Evolutionary conservation across 192 early-diverging fungal species (phyloP).

Genomic region (Mortierella antarctica): DNA sequence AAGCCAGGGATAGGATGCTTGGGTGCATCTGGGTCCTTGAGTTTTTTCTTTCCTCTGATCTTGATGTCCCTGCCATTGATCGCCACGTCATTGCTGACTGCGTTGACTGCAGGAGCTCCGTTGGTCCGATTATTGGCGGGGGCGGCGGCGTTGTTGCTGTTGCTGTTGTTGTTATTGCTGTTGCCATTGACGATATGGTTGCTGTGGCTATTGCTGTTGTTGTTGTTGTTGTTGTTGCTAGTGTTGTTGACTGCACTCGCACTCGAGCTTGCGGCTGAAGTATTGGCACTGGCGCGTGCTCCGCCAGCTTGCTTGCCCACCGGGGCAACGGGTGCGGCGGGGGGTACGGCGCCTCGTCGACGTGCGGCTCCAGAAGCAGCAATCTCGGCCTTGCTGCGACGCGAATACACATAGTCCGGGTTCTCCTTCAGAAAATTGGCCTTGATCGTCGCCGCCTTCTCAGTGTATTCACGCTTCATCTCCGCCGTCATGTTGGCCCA

Average conservation of each 20-base stretch:
- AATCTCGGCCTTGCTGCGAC: conserved; percentile 68
- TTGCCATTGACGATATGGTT: background rate
- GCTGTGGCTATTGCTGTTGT: conserved; percentile 6
- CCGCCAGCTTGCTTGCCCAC: conserved; percentile 31
- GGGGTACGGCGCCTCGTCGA: conserved; percentile 21
- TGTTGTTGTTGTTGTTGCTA: background rate
- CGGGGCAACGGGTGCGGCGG: background rate
- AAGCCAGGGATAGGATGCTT: conserved; percentile 92
- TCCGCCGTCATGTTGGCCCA: conserved; percentile 60
- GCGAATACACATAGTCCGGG: conserved; percentile 68
- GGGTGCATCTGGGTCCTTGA: conserved; percentile 79
- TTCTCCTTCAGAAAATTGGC: conserved; percentile 61
- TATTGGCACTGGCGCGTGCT: conserved; percentile 3
- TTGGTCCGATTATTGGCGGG: background rate
- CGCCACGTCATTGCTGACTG: conserved; percentile 9
- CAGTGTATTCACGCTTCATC: conserved; percentile 57
- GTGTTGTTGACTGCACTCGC: background rate
- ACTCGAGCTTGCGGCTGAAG: background rate
- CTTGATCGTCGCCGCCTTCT: conserved; percentile 60
- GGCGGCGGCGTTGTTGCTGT: background rate
- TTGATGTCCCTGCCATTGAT: conserved; percentile 55
- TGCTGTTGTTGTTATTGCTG: background rate
- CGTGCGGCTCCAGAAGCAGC: conserved; percentile 58
- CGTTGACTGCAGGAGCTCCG: background rate
- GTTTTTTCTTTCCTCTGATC: conserved; percentile 70